Base-by-base conservation (phyloP, 495 filamentous ascomycete genomes). In the Jackrogersella multiformis region DNA sequence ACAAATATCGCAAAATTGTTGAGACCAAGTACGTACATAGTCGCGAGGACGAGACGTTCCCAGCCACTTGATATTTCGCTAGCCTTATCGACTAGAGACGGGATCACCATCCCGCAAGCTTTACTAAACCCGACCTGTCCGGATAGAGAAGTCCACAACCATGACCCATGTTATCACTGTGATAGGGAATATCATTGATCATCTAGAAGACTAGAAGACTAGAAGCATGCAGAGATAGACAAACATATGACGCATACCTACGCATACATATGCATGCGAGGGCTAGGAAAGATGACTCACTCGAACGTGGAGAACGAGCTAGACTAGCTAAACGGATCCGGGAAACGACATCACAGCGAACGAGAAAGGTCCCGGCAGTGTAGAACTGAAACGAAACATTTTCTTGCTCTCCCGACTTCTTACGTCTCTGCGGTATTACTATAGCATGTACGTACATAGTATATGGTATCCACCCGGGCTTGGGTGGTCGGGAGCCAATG, bases 371-470 rank as follows among this genome's bases (percentile, higher is more conserved):
- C 55, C 67, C 61, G 38, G 46, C 32, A 34, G 56, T 36, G 57
- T 42, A 35, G 61, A 70, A 58, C 52, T 70, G 67, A 70, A 70
- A 70, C 67, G 61, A 70, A 70, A 70, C 67, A 30, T 61, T 48
- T 58, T 57, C 24, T 48, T 32, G n/a, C n/a, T n/a, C n/a, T n/a
- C 12, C 10, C 15, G 10, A 8, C 28, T 21, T 44, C 44, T 21
- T 26, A 8, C 1, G 7, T 60, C 39, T 10, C 45, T 10, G 34
- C 45, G 26, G 7, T 12, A 12, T 24, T 45, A 21, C 34, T 26
- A 42, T 53, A 16, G 24, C 26, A 30, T n/a, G n/a, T n/a, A n/a
- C n/a, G n/a, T n/a, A n/a, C n/a, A n/a, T n/a, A n/a, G n/a, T n/a
- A n/a, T n/a, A n/a, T n/a, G n/a, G n/a, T n/a, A n/a, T n/a, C 26